Evolutionary conservation across 2,329 filamentous ascomycete genomes (phyloP), one percentile per base, ranked within the genome.

Genomic region (Clarireedia hainanense): DNA sequence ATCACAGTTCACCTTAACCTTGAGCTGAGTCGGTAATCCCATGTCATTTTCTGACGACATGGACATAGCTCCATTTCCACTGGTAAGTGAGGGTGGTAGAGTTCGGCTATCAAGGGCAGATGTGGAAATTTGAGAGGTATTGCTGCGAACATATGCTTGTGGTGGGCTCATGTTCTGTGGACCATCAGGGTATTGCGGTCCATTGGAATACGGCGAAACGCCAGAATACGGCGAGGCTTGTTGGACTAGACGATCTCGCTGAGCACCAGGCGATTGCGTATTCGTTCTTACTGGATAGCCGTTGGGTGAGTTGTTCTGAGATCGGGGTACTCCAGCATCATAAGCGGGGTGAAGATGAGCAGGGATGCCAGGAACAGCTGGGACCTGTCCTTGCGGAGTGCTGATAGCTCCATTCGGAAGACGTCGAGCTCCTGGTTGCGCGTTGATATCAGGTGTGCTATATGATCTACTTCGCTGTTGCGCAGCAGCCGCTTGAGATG

Each of bases 1-100:
- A 57, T 94, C 89, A 68, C 89, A 95, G 67, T 92, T 92, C 56
- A 99, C 91, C 70, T 95, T 95, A 50, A 96, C 91, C 73, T 96
- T 97, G 51, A 99, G 80, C 68, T 97, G 94, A 6, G 88, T 84
- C 47, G 78, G 81, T 50, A 79, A 70, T 24, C 74, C 76, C 64
- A 80, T 66, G 24, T 91, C 67, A 70, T 77, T 56, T 64, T 75
- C 63, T 40, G 55, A 58, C 17, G 66, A 62, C 51, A 61, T 61
- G 9, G 62, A 50, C 17, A 52, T 42, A 26, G 37, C 50, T 43
- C 24, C 7, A 27, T 48, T 40, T 12, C 51, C 51, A 30, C 48
- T 64, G 30, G 50, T 57, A 4, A 77, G 69, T 2, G 74, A 71
- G 6, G 79, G 76, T 5, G 79, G 78, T 27, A 74, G 74, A 5